These are phyloP conservation scores for Umbelopsis sp. DNA, from an alignment of 192 early-diverging fungal species.

Conservation along the genomic window DNA sequence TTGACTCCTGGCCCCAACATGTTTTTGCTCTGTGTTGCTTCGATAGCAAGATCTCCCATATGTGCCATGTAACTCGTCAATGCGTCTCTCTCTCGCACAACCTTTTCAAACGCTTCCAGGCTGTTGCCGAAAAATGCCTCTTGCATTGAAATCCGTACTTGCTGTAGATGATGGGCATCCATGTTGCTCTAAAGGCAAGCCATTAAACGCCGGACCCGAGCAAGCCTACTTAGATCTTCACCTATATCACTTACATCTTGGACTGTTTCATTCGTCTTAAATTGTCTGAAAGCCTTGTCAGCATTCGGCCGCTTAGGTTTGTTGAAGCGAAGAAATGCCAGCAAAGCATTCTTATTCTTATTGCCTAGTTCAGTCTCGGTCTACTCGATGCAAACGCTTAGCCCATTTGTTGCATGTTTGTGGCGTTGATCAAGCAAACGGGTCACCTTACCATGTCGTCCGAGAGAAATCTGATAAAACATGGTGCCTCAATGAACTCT, in stretches of 20 bases:
- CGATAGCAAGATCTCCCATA: slow-evolving; percentile 53
- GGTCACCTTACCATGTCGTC: slow-evolving; percentile 52
- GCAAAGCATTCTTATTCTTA: slow-evolving; percentile 38
- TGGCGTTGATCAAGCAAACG: not conserved
- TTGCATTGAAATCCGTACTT: slow-evolving; percentile 32
- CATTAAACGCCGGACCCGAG: too few relatives aligned
- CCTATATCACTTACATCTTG: slow-evolving; percentile 42
- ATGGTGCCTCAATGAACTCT: slow-evolving; percentile 40
- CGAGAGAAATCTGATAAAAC: slow-evolving; percentile 53
- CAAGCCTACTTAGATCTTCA: not conserved
- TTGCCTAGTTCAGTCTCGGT: slow-evolving; percentile 49
- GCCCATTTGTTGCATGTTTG: not conserved
- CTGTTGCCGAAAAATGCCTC: slow-evolving; percentile 30
- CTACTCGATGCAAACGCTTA: slow-evolving; percentile 23
- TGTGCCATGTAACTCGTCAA: slow-evolving; percentile 44
- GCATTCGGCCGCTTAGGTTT: slow-evolving; percentile 46
- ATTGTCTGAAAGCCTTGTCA: slow-evolving; percentile 48
- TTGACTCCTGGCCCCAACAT: slow-evolving; percentile 48
- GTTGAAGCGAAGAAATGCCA: slow-evolving; percentile 53
- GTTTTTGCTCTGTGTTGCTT: slow-evolving; percentile 53
- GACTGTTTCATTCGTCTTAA: slow-evolving; percentile 48
- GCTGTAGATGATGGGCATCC: slow-evolving; percentile 35
- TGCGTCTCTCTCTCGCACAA: slow-evolving; percentile 32
- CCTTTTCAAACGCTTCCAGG: slow-evolving; percentile 12
- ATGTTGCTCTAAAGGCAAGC: slow-evolving; percentile 2